Evolutionary conservation across 2,329 filamentous ascomycete genomes (phyloP).

Genomic region (Myriosclerotinia scirpicola): DNA sequence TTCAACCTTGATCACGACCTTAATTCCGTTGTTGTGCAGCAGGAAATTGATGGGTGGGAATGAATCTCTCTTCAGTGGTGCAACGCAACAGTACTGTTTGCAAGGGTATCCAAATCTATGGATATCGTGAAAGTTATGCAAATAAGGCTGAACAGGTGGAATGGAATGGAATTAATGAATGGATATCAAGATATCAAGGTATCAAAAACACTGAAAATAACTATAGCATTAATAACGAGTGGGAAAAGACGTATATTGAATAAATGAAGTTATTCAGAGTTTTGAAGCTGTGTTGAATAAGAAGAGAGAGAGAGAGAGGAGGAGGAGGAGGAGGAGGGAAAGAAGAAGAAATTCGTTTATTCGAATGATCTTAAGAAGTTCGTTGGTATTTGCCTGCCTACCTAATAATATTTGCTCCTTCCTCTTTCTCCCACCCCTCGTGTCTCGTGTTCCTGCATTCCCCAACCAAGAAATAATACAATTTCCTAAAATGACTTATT

Average conservation of each 20-base stretch:
- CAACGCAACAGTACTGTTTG: not conserved
- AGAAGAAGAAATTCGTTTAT: not conserved
- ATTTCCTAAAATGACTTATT: not conserved
- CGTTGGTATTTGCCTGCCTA: no score
- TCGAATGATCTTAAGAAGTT: not conserved
- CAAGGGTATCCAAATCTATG: constrained; percentile 16
- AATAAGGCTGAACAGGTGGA: not conserved
- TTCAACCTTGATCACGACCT: constrained; percentile 21
- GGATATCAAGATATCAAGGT: not conserved
- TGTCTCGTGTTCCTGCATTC: constrained; percentile 22
- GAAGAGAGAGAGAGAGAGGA: not conserved
- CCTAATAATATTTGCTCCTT: not conserved
- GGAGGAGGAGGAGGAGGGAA: not conserved
- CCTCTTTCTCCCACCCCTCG: no score
- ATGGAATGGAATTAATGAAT: not conserved
- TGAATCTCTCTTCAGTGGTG: constrained; percentile 1
- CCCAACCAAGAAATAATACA: constrained; percentile 4
- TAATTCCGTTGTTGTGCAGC: constrained; percentile 15
- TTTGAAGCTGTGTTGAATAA: not conserved
- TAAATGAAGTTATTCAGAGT: constrained; percentile 10
- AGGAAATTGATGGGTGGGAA: constrained; percentile 14
- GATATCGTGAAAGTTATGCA: not conserved
- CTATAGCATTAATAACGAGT: not conserved
- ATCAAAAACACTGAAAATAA: not conserved
- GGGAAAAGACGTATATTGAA: not conserved